Evolutionary conservation across 2,329 filamentous ascomycete species (phyloP).

Genomic region (Monilinia fructigena): DNA sequence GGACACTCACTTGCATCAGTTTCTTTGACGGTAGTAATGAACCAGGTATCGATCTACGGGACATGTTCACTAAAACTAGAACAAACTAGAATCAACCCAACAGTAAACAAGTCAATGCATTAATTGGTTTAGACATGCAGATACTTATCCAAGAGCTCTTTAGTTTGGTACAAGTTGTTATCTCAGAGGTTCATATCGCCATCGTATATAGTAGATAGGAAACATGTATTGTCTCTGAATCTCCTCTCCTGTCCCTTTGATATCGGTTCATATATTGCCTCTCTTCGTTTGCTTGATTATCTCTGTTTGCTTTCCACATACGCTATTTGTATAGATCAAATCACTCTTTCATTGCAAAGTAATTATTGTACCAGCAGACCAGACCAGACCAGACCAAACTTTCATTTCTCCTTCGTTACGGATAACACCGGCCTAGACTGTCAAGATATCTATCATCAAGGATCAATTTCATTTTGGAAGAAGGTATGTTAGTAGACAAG

Average conservation of each 20-base stretch:
- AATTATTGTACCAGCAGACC: no score
- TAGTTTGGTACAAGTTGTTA: background rate
- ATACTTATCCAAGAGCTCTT: background rate
- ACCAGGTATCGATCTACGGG: background rate
- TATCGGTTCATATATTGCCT: background rate
- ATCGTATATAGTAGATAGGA: constrained; percentile 2
- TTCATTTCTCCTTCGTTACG: background rate
- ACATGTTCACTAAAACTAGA: background rate
- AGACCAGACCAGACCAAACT: no score
- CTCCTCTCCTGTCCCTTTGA: background rate
- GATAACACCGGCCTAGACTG: background rate
- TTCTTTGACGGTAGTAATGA: background rate
- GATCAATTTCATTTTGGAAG: background rate
- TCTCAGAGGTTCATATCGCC: background rate
- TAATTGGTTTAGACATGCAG: background rate
- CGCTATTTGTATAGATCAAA: no score
- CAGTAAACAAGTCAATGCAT: background rate
- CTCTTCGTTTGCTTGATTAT: no score
- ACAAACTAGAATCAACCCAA: background rate
- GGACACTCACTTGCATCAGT: background rate
- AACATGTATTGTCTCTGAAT: constrained; percentile 7
- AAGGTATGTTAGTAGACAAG: background rate
- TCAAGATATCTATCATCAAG: no score
- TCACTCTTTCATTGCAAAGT: no score
- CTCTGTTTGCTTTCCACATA: no score